A percentile compares a stretch with the other conserved stretches of the same genome.
Conservation (phyloP, 2,329 filamentous ascomycete genomes). For the Fusarium verrucosum region DNA sequence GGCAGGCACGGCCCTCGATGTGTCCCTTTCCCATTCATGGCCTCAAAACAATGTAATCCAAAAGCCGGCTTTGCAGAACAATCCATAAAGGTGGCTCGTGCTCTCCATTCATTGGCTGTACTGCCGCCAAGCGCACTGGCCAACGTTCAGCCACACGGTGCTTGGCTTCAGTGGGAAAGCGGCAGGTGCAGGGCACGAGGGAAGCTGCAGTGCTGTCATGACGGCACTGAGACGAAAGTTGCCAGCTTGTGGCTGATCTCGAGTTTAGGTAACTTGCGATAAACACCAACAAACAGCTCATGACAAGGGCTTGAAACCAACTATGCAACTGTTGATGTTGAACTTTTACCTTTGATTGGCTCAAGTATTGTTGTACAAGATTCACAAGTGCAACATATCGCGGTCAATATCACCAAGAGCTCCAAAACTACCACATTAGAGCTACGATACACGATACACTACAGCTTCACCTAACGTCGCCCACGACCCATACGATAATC, state of each 20-base stretch:
- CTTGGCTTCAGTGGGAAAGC: constrained; percentile 1
- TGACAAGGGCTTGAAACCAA: constrained; percentile 4
- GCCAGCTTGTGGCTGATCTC: constrained; percentile 40
- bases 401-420: constrained; percentile 1
- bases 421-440: not conserved
- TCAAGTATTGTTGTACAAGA: not conserved
- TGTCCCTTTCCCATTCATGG: constrained; percentile 18
- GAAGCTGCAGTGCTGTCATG: constrained; percentile 28
- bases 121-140: constrained; percentile 34
- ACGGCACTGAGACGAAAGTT: constrained; percentile 37
- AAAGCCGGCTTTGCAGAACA: not conserved
- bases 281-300: constrained; percentile 32
- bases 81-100: constrained; percentile 17
- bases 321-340: constrained; percentile 1
- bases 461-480: constrained; percentile 21
- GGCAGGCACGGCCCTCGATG: constrained; percentile 18
- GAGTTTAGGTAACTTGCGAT: constrained; percentile 26
- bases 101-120: constrained; percentile 33
- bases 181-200: constrained; percentile 3
- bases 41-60: constrained; percentile 35
- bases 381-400: not conserved
- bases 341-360: not conserved
- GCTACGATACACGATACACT: constrained; percentile 9
- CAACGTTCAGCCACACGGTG: constrained; percentile 20
- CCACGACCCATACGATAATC: not conserved